Conservation (phyloP, 192 early-diverging fungal species). For the Linnemannia exigua region DNA sequence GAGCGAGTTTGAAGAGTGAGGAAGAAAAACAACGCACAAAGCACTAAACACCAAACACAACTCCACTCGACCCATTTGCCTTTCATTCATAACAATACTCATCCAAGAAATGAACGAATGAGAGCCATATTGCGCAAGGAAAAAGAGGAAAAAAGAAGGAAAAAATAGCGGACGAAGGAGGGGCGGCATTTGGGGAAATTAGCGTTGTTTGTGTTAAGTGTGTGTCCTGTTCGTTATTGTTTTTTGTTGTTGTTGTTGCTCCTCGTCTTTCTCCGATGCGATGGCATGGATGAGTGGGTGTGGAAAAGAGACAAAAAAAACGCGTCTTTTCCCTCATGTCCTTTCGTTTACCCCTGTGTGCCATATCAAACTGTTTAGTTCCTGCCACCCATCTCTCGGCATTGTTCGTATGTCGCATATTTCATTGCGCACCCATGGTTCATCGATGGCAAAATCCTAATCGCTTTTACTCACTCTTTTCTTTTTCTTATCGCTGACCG, state of each 20-base stretch:
- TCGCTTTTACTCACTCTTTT: background rate
- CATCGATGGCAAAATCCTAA: background rate
- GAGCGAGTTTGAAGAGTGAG: too few species aligned
- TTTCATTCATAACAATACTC: background rate
- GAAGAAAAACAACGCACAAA: background rate
- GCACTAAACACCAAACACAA: slow-evolving; percentile 1
- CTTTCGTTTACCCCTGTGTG: background rate
- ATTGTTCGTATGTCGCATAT: background rate
- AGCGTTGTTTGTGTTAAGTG: background rate
- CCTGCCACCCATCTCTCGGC: background rate
- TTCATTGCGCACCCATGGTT: background rate
- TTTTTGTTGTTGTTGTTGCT: background rate
- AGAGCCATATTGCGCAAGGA: background rate
- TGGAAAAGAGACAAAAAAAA: background rate
- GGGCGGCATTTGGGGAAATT: background rate
- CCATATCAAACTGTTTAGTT: slow-evolving; percentile 2
- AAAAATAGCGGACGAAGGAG: background rate
- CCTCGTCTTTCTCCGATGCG: background rate
- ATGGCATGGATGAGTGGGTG: background rate
- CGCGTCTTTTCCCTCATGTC: slow-evolving; percentile 6
- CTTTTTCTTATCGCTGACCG: background rate
- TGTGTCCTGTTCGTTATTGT: too few species aligned
- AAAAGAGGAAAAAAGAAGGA: background rate
- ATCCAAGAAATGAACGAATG: background rate
- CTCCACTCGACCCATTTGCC: too few species aligned